These are phyloP conservation scores for Aspergillus oerlinghausenensis DNA, from an alignment of 2,329 filamentous ascomycete species.

Conservation along the genomic window DNA sequence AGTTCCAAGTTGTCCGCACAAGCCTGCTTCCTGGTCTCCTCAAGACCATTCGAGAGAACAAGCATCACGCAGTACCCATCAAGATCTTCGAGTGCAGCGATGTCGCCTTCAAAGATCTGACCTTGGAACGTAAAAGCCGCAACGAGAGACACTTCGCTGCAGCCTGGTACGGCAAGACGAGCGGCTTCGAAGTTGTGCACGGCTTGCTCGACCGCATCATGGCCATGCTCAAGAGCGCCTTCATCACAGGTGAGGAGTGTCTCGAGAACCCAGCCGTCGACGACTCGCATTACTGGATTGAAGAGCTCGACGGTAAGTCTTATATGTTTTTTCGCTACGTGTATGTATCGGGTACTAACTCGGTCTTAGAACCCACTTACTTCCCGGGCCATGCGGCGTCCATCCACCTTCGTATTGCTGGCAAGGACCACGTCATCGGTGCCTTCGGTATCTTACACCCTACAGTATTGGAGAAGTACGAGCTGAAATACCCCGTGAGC, in stretches of 20 bases:
- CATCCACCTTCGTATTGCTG: slow-evolving; percentile 70
- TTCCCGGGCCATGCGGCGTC: slow-evolving; percentile 85
- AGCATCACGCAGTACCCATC: slow-evolving; percentile 80
- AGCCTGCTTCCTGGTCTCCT: slow-evolving; percentile 79
- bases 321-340: slow-evolving; percentile 1
- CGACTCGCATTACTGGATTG: slow-evolving; percentile 81
- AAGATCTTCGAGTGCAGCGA: slow-evolving; percentile 91
- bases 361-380: slow-evolving; percentile 68
- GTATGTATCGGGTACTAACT: background rate
- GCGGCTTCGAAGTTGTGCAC: slow-evolving; percentile 93
- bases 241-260: slow-evolving; percentile 71
- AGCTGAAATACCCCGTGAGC: slow-evolving; percentile 87
- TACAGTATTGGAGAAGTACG: slow-evolving; percentile 86
- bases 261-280: slow-evolving; percentile 55
- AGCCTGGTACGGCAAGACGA: slow-evolving; percentile 89
- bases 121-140: slow-evolving; percentile 74
- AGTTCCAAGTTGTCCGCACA: slow-evolving; percentile 91
- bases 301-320: slow-evolving; percentile 71
- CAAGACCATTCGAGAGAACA: slow-evolving; percentile 93
- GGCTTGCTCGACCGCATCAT: slow-evolving; percentile 88
- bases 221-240: slow-evolving; percentile 81
- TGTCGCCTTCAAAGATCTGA: slow-evolving; percentile 83
- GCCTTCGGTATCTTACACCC: slow-evolving; percentile 94
- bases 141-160: slow-evolving; percentile 97
- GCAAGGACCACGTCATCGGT: slow-evolving; percentile 73